phyloP scores from a whole-genome alignment of 139 green algal genomes.

The Dunaliella primolecta region DNA sequence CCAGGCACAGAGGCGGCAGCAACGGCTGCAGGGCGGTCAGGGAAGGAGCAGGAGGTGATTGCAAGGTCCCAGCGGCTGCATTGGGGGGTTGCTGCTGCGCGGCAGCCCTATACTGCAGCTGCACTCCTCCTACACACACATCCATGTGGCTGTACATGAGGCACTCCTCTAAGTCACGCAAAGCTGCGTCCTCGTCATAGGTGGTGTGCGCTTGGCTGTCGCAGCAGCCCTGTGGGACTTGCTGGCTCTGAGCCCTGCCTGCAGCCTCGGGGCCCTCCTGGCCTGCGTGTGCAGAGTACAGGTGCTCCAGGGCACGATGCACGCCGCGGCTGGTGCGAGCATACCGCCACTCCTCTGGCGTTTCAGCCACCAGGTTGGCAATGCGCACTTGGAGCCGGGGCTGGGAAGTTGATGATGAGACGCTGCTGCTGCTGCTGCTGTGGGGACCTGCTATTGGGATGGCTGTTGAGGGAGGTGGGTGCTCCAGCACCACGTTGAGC shows the following conservation, averaged over 20 bases:
- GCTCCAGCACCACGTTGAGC: slow-evolving; percentile 18
- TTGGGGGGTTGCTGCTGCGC: not conserved
- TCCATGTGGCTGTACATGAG: slow-evolving; percentile 10
- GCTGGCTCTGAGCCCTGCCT: too few relatives aligned
- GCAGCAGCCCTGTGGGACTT: too few relatives aligned
- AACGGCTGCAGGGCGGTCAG: not conserved
- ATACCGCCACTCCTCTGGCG: not conserved
- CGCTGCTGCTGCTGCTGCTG: not conserved
- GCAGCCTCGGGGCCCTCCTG: too few relatives aligned
- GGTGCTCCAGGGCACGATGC: not conserved
- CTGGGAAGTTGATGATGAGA: not conserved
- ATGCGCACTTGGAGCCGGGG: not conserved
- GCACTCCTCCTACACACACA: slow-evolving; percentile 1
- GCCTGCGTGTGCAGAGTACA: not conserved
- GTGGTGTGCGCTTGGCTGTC: not conserved
- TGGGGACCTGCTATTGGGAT: too few relatives aligned
- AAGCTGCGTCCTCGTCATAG: not conserved
- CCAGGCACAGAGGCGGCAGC: not conserved
- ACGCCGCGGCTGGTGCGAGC: not conserved
- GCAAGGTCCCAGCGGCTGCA: not conserved
- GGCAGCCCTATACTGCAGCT: not conserved
- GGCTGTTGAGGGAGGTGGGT: not conserved
- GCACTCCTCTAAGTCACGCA: slow-evolving; percentile 5
- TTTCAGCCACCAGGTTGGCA: not conserved
- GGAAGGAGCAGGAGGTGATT: not conserved